Evolutionary conservation across 2,329 filamentous ascomycete species (phyloP).

Genomic region (Fusarium sp.): DNA sequence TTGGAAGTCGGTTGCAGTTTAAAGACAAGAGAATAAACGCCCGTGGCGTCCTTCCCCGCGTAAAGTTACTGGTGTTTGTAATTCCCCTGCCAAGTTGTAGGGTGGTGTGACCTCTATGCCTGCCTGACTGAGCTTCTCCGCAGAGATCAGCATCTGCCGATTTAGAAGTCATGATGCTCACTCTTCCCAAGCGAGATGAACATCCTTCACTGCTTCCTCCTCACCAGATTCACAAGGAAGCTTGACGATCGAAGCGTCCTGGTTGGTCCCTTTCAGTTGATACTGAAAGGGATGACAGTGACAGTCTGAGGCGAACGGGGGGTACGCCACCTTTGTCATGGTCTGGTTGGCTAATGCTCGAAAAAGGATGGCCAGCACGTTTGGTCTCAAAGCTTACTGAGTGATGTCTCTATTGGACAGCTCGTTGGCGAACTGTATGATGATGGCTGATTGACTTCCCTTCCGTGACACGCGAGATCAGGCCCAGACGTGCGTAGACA

Average conservation of each 20-base stretch:
- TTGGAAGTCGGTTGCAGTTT: constrained; percentile 10
- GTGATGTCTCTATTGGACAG: constrained; percentile 21
- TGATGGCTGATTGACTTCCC: constrained; percentile 35
- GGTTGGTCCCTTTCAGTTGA: constrained; percentile 18
- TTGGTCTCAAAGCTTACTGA: constrained; percentile 34
- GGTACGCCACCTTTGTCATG: constrained; percentile 40
- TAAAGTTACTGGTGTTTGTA: constrained; percentile 28
- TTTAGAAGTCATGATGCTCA: constrained; percentile 35
- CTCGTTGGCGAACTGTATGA: constrained; percentile 10
- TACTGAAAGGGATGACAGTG: constrained; percentile 8
- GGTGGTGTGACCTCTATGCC: constrained; percentile 37
- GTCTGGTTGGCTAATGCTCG: constrained; percentile 28
- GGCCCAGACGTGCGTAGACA: constrained; percentile 27
- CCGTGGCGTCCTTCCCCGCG: constrained; percentile 32
- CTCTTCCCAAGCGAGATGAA: constrained; percentile 16
- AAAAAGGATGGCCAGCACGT: constrained; percentile 33
- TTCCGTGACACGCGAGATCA: constrained; percentile 34
- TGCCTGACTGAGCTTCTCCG: constrained; percentile 23
- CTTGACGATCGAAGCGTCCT: constrained; percentile 30
- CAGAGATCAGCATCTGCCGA: constrained; percentile 30
- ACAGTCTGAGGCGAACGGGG: constrained; percentile 7
- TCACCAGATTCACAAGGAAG: constrained; percentile 6
- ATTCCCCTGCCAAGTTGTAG: constrained; percentile 40
- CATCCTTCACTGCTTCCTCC: neutral
- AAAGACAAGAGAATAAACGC: constrained; percentile 15